Conservation (phyloP, 768 basidiomycete species). For the Coprinopsis strossmayeri region DNA sequence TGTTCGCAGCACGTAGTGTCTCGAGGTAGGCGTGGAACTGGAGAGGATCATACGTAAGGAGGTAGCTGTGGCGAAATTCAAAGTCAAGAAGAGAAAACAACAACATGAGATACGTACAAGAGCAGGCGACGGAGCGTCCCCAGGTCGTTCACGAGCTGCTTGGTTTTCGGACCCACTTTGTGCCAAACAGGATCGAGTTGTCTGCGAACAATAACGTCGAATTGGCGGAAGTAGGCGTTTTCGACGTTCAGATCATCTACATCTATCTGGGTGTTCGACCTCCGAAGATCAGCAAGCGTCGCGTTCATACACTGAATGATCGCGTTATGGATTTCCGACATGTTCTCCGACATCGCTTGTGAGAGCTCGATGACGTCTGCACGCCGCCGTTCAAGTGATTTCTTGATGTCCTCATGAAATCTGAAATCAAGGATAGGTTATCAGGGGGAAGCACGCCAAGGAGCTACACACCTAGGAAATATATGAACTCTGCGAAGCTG, state of each 20-base stretch:
- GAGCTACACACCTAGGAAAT: constrained; percentile 68
- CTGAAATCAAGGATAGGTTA: constrained; percentile 29
- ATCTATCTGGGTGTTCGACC: constrained; percentile 87
- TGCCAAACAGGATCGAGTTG: constrained; percentile 96
- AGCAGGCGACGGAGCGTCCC: constrained; percentile 79
- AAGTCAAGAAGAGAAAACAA: neutral
- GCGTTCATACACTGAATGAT: constrained; percentile 92
- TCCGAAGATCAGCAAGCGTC: constrained; percentile 84
- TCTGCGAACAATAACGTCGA: constrained; percentile 80
- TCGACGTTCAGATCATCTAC: constrained; percentile 90
- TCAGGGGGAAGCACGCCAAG: neutral
- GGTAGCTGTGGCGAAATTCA: constrained; percentile 44
- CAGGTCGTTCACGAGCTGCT: constrained; percentile 86
- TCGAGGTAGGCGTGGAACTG: constrained; percentile 91
- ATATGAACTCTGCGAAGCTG: constrained; percentile 86
- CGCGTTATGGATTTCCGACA: constrained; percentile 89
- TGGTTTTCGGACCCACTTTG: constrained; percentile 88
- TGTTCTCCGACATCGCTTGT: constrained; percentile 75
- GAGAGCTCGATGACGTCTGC: constrained; percentile 92
- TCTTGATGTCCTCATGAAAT: constrained; percentile 86
- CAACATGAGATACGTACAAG: constrained; percentile 37
- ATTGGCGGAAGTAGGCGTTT: constrained; percentile 90
- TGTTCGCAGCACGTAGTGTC: constrained; percentile 64
- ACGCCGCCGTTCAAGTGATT: constrained; percentile 71
- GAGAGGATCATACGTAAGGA: constrained; percentile 85